Percentiles rank a stretch among this genome's conserved stretches.
Conservation (phyloP, 129 eudicot species). For the Flaveria robusta region DNA sequence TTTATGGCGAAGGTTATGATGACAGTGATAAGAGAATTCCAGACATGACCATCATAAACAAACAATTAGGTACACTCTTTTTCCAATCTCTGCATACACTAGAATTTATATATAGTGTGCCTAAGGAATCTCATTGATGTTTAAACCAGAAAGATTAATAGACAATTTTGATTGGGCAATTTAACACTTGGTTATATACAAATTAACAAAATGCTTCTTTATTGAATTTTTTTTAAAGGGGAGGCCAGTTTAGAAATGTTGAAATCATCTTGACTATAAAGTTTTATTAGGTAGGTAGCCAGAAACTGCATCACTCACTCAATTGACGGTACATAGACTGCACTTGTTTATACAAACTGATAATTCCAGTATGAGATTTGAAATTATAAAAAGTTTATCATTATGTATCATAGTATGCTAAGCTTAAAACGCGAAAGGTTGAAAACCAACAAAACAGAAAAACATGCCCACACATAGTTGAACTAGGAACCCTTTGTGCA, state of each 20-base stretch:
- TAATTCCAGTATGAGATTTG: neutral
- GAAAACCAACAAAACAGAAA: neutral
- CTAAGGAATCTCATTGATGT: neutral
- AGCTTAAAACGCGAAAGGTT: neutral
- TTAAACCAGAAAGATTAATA: neutral
- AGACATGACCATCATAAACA: constrained; percentile 94
- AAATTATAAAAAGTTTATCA: neutral
- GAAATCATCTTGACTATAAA: neutral
- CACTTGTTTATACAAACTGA: neutral
- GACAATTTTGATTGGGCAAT: neutral
- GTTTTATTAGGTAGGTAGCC: neutral
- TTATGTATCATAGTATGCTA: neutral
- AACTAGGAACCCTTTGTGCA: neutral
- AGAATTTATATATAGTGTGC: neutral
- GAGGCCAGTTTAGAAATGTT: neutral
- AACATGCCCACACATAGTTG: neutral
- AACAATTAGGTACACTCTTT: constrained; percentile 61
- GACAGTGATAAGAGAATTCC: constrained; percentile 98
- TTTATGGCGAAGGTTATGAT: constrained; percentile 95
- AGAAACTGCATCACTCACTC: neutral
- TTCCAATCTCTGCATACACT: neutral
- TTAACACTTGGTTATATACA: neutral
- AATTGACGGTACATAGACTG: neutral
- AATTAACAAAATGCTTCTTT: neutral
- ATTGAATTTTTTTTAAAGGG: neutral